A percentile compares a stretch with the other conserved stretches of the same genome.
These are phyloP conservation scores for Amanita muscaria DNA, from an alignment of 768 basidiomycete genomes.

Conservation along the genomic window DNA sequence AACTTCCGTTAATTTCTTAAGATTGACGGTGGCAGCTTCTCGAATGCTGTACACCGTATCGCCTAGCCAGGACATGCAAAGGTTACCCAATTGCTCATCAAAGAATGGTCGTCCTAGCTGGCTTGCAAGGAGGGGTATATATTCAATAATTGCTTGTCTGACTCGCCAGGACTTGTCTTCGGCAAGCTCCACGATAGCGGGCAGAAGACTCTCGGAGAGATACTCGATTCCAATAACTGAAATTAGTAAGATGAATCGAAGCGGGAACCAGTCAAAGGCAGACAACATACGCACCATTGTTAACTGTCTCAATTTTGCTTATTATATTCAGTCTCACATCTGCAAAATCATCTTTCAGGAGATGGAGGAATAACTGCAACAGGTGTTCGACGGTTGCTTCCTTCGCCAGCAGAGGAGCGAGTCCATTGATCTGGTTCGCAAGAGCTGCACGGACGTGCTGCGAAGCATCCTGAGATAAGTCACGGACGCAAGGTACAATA, in stretches of 20 bases:
- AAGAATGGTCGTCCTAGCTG: conserved; percentile 96
- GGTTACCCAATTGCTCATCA: conserved; percentile 90
- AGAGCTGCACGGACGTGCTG: conserved; percentile 97
- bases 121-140: conserved; percentile 97
- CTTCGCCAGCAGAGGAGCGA: conserved; percentile 89
- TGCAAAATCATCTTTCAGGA: conserved; percentile 97
- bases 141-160: conserved; percentile 98
- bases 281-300: conserved; percentile 54
- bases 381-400: conserved; percentile 94
- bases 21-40: conserved; percentile 94
- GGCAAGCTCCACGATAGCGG: conserved; percentile 94
- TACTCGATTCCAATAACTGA: conserved; percentile 97
- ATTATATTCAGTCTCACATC: conserved; percentile 97
- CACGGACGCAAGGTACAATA: conserved; percentile 90
- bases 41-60: conserved; percentile 98
- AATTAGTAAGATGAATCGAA: conserved; percentile 12
- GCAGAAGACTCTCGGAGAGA: conserved; percentile 88
- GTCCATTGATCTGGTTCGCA: conserved; percentile 91
- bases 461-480: conserved; percentile 86
- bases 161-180: conserved; percentile 99
- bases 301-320: conserved; percentile 95
- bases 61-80: conserved; percentile 99
- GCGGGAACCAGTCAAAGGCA: neutral
- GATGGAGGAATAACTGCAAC: conserved; percentile 91
- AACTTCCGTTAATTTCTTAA: conserved; percentile 95